Evolutionary conservation across 257 asterid genomes (phyloP).

Genomic region (Penstemon newberryi): DNA sequence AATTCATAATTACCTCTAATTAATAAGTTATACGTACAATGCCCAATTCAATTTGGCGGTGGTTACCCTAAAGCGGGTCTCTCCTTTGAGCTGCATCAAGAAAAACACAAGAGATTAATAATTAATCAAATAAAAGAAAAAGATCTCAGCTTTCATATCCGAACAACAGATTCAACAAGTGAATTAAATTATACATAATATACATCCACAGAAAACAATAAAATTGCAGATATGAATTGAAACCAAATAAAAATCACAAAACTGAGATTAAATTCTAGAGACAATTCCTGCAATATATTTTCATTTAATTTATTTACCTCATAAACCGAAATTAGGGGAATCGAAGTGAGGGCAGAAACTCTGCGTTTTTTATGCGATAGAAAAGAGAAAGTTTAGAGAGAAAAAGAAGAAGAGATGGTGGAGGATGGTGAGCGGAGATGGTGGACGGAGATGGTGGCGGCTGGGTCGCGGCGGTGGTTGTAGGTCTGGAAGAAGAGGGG

Average conservation of each 20-base stretch:
- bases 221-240: constrained; percentile 36
- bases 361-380: constrained; percentile 9
- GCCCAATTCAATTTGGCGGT: background rate
- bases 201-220: no score
- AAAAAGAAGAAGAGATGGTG: background rate
- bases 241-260: background rate
- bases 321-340: constrained; percentile 63
- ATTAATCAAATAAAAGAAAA: constrained; percentile 8
- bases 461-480: no score
- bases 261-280: background rate
- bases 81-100: constrained; percentile 93
- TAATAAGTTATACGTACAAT: background rate
- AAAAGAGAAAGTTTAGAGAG: constrained; percentile 4
- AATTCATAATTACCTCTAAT: background rate
- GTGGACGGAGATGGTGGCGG: no score
- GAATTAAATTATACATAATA: background rate
- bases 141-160: constrained; percentile 23
- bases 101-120: constrained; percentile 24
- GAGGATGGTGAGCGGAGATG: no score
- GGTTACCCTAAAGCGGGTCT: constrained; percentile 97
- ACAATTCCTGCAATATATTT: background rate
- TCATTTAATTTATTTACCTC: constrained; percentile 43
- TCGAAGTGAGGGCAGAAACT: constrained; percentile 54
- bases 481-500: no score
- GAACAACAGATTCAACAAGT: background rate